phyloP scores from a whole-genome alignment of 495 filamentous ascomycete species.

The Jackrogersella multiformis region DNA sequence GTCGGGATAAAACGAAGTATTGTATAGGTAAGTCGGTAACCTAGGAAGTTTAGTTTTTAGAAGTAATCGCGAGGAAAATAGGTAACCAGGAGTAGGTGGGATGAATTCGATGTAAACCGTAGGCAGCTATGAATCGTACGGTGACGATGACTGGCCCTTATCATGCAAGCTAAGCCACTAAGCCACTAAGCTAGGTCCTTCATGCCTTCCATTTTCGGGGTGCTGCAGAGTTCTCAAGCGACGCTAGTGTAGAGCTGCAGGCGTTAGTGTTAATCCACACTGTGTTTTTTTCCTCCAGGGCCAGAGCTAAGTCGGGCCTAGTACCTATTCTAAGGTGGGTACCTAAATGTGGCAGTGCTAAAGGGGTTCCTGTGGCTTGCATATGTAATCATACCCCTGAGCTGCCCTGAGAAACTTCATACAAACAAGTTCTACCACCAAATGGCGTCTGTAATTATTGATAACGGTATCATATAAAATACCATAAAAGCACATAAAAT shows the following conservation, averaged over 20 bases:
- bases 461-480: no score
- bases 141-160: background rate
- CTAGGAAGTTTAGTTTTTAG: no score
- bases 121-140: constrained; percentile 14
- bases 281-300: constrained; percentile 4
- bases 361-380: no score
- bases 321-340: no score
- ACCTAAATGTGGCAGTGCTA: no score
- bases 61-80: background rate
- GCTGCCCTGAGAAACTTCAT: no score
- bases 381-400: no score
- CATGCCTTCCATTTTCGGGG: constrained; percentile 20
- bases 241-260: background rate
- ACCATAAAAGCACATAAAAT: no score
- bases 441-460: no score
- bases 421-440: no score
- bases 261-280: constrained; percentile 15
- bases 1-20: background rate
- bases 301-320: no score
- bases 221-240: constrained; percentile 5
- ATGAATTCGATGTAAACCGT: background rate
- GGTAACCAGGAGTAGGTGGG: background rate
- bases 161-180: constrained; percentile 23
- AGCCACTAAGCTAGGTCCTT: constrained; percentile 8
- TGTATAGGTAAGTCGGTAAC: no score